Evolutionary conservation across 306 rosid genomes (phyloP), one percentile per base, ranked within the genome.

Genomic region (Clitoria ternatea): DNA sequence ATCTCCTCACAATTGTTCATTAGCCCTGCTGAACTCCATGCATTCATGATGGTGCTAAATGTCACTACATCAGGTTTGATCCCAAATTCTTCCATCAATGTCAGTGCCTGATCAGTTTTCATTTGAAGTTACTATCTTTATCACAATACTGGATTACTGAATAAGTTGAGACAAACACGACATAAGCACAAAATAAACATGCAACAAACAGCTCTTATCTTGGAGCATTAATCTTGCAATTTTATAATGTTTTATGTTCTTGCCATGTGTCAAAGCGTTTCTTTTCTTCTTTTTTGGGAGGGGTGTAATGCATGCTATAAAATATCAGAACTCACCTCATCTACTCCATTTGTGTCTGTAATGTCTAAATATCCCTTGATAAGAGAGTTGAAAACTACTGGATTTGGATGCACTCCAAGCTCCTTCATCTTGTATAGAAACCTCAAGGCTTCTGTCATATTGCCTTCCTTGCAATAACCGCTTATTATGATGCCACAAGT

Each of bases 41-140:
- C 96, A 61, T 94, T 83, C 98, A 94, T 90, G 73, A 94, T 89
- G 72, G 96, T 90, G 89, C 98, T 94, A 83, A 87, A 94, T 70
- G 98, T 94, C 61, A 94, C 73, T 36, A 94, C 97, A 83, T 94
- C 97, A 9, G 97, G 96, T 61, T 94, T 89, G 72, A 87, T 84
- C 48, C 90, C 98, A 69, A 84, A 87, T 67, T 94, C 90, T 83
- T 94, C 92, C 97, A 94, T 94, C 85, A 90, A 49, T 74, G 90
- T 87, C 79, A 94, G 77, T 71, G 87, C 90, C 98, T 94, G 96
- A 37, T 22, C 85, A 80, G 73, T 71, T 79, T 74, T 73, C 15
- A 40, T 55, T 20, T 33, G 13, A 68, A 59, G 81, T 74, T 63
- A 44, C 61, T 35, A 22, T 35, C 64, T 43, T 29, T 4, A n/a